Conservation (phyloP, 2,329 filamentous ascomycete genomes). For the Colletotrichum tabaci region DNA sequence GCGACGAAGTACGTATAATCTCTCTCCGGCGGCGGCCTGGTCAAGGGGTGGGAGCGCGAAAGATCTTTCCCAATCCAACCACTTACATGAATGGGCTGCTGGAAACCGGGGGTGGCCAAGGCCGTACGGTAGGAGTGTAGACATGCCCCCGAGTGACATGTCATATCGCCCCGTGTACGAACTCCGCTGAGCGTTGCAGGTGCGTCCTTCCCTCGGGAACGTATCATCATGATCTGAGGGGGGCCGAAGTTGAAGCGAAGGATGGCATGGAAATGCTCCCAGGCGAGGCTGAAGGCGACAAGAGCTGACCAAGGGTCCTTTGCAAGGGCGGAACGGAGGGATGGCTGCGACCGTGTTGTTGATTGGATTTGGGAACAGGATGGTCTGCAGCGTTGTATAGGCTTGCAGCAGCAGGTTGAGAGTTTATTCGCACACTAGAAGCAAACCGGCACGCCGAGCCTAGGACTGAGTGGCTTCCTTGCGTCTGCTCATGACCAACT, state of each 20-base stretch:
- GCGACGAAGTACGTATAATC: background rate
- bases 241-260: background rate
- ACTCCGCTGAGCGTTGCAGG: background rate
- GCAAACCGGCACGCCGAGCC: slow-evolving; percentile 18
- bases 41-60: slow-evolving; percentile 4
- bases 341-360: background rate
- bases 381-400: slow-evolving; percentile 16
- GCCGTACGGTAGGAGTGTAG: background rate
- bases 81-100: slow-evolving; percentile 32
- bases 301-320: slow-evolving; percentile 1
- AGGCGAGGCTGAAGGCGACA: slow-evolving; percentile 17
- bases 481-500: slow-evolving; percentile 30
- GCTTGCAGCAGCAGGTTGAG: slow-evolving; percentile 29
- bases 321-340: background rate
- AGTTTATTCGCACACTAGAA: slow-evolving; percentile 39
- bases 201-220: slow-evolving; percentile 8
- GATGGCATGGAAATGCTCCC: background rate
- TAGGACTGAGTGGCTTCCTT: slow-evolving; percentile 17
- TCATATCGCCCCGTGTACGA: slow-evolving; percentile 17
- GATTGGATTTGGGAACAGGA: slow-evolving; percentile 19
- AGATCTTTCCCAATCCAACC: slow-evolving; percentile 37
- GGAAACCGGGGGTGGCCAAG: slow-evolving; percentile 19
- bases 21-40: background rate
- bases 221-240: slow-evolving; percentile 2
- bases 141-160: slow-evolving; percentile 25